Conservation (phyloP, 345 rosid genomes). For the Ceriops decandra region DNA sequence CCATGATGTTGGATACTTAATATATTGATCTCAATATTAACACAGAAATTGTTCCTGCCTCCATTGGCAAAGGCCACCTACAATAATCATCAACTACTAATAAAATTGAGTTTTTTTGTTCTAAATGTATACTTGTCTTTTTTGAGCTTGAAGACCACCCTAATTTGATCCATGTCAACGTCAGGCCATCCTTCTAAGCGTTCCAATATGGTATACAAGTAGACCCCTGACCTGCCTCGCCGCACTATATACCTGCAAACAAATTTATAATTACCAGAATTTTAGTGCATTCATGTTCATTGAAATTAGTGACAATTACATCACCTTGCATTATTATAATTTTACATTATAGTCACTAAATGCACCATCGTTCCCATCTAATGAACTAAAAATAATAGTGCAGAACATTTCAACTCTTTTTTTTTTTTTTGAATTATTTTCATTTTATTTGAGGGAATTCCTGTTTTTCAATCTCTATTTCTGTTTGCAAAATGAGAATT, state of each 20-base stretch:
- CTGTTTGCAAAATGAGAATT: not conserved
- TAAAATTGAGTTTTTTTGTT: not conserved
- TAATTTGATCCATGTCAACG: conserved; percentile 16
- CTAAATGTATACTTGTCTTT: conserved; percentile 2
- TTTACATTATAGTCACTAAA: too few relatives aligned
- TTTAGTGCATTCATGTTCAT: not conserved
- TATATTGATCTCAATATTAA: too few relatives aligned
- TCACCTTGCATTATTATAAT: not conserved
- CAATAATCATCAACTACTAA: not conserved
- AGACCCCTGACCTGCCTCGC: conserved; percentile 15
- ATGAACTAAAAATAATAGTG: too few relatives aligned
- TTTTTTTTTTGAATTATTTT: too few relatives aligned
- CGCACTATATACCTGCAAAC: conserved; percentile 14
- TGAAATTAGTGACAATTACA: not conserved
- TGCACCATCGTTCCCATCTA: too few relatives aligned
- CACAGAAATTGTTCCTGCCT: too few relatives aligned
- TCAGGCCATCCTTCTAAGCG: conserved; percentile 26
- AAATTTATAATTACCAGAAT: too few relatives aligned
- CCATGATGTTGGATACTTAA: not conserved
- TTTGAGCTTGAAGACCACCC: conserved; percentile 20
- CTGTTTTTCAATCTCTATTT: too few relatives aligned
- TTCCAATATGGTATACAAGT: conserved; percentile 17
- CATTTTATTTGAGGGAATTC: not conserved
- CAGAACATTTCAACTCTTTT: too few relatives aligned
- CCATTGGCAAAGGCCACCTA: too few relatives aligned